Evolutionary conservation across 140 eudicot species (phyloP).

Genomic region (Bidens hawaiensis): DNA sequence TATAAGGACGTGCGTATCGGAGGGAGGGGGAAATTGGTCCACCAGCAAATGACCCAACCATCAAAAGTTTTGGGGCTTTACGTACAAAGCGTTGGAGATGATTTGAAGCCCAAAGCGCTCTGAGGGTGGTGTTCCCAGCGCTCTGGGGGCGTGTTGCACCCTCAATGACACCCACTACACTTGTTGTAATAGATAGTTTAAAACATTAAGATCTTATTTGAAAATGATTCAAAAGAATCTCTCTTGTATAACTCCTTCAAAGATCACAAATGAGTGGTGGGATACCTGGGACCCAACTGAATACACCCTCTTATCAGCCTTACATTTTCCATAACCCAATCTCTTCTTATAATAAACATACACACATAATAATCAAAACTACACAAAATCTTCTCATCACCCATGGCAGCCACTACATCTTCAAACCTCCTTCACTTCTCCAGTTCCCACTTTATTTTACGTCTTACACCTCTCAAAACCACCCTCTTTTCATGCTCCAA

Average conservation of each 20-base stretch:
- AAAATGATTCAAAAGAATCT: slow-evolving; percentile 26
- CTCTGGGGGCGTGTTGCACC: too few relatives aligned
- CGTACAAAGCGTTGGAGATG: too few relatives aligned
- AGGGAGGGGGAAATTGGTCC: too few relatives aligned
- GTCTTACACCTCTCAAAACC: slow-evolving; percentile 54
- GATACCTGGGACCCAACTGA: slow-evolving; percentile 30
- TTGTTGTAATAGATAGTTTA: too few relatives aligned
- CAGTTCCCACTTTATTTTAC: slow-evolving; percentile 47
- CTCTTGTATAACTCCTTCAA: slow-evolving; percentile 5
- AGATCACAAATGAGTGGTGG: slow-evolving; percentile 42
- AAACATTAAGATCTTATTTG: too few relatives aligned
- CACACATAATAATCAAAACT: slow-evolving; percentile 5
- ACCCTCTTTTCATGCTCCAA: slow-evolving; percentile 37
- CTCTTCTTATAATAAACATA: slow-evolving; percentile 24
- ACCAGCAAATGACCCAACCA: too few relatives aligned
- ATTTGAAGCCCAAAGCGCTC: too few relatives aligned
- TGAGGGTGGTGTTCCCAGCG: too few relatives aligned
- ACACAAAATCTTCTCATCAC: slow-evolving; percentile 19
- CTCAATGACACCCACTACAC: too few relatives aligned
- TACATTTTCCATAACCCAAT: slow-evolving; percentile 40
- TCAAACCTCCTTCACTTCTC: slow-evolving; percentile 59
- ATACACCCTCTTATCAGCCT: slow-evolving; percentile 29
- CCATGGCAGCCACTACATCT: slow-evolving; percentile 50
- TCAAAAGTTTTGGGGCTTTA: too few relatives aligned
- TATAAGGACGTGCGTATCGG: too few relatives aligned